Conservation (phyloP, 306 rosid species). For the Ziziphus jujuba region DNA sequence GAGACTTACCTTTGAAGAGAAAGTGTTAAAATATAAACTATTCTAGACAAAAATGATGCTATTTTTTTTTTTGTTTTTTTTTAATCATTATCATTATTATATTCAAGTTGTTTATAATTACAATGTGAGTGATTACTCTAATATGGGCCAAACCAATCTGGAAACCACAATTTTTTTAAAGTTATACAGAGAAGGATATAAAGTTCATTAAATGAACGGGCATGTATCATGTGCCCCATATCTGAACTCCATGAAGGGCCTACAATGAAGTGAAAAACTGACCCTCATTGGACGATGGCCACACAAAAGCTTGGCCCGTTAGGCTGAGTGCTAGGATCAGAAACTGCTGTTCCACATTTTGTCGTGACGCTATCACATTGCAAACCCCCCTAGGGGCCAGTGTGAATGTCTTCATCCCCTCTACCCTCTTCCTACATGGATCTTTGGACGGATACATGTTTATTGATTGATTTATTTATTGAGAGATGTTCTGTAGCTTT, state of each 20-base stretch:
- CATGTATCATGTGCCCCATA: conserved; percentile 27
- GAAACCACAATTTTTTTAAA: too few species aligned
- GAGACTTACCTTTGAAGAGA: too few species aligned
- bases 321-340: conserved; percentile 14
- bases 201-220: background rate
- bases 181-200: background rate
- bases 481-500: conserved; percentile 52
- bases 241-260: conserved; percentile 35
- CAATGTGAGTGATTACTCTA: too few species aligned
- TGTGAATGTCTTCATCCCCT: conserved; percentile 19
- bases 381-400: conserved; percentile 2
- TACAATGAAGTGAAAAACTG: conserved; percentile 15
- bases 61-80: too few species aligned
- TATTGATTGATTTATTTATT: too few species aligned
- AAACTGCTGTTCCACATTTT: conserved; percentile 19
- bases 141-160: too few species aligned
- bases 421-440: conserved; percentile 4
- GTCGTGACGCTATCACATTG: conserved; percentile 19
- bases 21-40: too few species aligned
- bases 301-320: conserved; percentile 30
- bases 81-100: too few species aligned
- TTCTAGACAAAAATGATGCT: too few species aligned
- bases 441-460: conserved; percentile 41
- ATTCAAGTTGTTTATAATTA: too few species aligned
- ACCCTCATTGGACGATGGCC: conserved; percentile 31